Conservation (phyloP, 2,329 filamentous ascomycete species). For the Fusarium sterilihyphosum region DNA sequence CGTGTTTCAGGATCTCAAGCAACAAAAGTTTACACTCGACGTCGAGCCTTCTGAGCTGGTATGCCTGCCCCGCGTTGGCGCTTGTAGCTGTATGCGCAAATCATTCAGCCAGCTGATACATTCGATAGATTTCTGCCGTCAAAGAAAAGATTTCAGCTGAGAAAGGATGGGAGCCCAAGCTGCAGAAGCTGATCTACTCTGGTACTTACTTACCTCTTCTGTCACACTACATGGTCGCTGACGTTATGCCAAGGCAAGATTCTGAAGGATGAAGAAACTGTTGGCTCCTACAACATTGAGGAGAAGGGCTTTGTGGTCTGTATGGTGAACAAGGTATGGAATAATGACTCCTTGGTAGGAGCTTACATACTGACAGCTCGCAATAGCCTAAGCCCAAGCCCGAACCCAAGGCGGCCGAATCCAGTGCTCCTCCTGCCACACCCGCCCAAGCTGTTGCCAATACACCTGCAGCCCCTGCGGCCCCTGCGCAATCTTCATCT, state of each 20-base stretch:
- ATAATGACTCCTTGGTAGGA: neutral
- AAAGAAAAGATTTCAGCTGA: constrained; percentile 93
- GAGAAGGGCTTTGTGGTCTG: constrained; percentile 99
- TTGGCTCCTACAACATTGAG: constrained; percentile 97
- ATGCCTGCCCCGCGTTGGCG: constrained; percentile 56
- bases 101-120: constrained; percentile 18
- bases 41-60: constrained; percentile 93
- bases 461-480: constrained; percentile 67
- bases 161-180: constrained; percentile 92
- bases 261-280: constrained; percentile 95
- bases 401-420: constrained; percentile 62
- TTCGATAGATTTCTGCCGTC: constrained; percentile 78
- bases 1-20: constrained; percentile 84
- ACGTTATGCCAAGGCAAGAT: constrained; percentile 80
- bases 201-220: constrained; percentile 62
- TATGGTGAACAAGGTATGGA: constrained; percentile 91
- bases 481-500: constrained; percentile 52
- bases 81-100: constrained; percentile 30
- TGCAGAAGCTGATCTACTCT: constrained; percentile 97
- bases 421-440: constrained; percentile 69
- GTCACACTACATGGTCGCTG: constrained; percentile 29
- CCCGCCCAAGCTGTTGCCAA: constrained; percentile 64
- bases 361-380: constrained; percentile 20
- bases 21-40: constrained; percentile 97
- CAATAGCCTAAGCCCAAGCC: constrained; percentile 72